Percentiles rank a stretch among this genome's conserved stretches.
Conservation (phyloP, 768 basidiomycete genomes). For the Tulasnella calospora region DNA sequence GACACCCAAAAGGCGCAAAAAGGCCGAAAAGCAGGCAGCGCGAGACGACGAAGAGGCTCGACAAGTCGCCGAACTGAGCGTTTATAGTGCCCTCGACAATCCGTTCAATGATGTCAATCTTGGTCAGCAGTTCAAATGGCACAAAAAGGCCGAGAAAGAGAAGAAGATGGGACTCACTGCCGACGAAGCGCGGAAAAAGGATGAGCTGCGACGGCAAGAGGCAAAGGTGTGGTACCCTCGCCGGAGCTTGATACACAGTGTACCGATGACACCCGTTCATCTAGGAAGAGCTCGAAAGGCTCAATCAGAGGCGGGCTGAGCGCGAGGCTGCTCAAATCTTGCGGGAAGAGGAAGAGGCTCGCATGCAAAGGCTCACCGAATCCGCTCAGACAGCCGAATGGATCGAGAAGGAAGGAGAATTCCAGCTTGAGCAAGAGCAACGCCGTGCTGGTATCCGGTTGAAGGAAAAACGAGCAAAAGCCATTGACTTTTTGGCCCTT, state of each 20-base stretch:
- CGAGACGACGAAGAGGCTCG: conserved; percentile 86
- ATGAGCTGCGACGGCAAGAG: conserved; percentile 76
- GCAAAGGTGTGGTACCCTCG: conserved; percentile 50
- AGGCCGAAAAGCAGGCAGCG: conserved; percentile 77
- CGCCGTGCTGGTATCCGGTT: conserved; percentile 87
- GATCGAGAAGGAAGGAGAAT: conserved; percentile 94
- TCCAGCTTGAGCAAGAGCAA: conserved; percentile 92
- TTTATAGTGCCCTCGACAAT: conserved; percentile 95
- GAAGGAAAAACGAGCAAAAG: conserved; percentile 94
- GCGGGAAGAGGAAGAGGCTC: conserved; percentile 86
- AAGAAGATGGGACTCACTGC: conserved; percentile 75
- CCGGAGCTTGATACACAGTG: neutral
- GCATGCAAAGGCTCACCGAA: conserved; percentile 85
- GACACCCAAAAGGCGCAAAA: conserved; percentile 58
- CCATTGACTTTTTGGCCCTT: conserved; percentile 95
- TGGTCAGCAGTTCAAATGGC: conserved; percentile 95
- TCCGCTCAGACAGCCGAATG: conserved; percentile 98
- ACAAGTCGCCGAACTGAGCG: conserved; percentile 87
- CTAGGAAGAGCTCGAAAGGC: conserved; percentile 79
- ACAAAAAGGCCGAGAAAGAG: conserved; percentile 97
- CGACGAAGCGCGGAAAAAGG: conserved; percentile 72
- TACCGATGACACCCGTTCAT: neutral
- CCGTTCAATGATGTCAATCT: conserved; percentile 98
- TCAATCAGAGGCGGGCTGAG: conserved; percentile 87
- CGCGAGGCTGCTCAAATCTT: conserved; percentile 83